Base-by-base conservation (phyloP, 192 early-diverging fungal species). In the Backusella mclennaniae region DNA sequence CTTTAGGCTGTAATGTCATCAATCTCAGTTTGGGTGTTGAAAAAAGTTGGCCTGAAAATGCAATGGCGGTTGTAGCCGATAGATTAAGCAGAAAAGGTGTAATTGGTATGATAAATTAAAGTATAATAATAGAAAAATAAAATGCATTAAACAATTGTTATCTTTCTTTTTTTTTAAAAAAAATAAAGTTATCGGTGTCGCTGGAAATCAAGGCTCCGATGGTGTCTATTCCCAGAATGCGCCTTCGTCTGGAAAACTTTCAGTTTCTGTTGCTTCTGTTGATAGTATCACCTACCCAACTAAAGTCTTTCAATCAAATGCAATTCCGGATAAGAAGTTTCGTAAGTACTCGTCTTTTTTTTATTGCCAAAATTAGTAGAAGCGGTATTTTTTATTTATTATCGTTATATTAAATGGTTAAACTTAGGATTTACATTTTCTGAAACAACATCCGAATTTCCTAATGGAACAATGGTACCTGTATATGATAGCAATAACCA, bases 21-120 rank as follows among this genome's bases (percentile, higher is more conserved):
- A 96, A 93, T 86, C 82, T 96, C 71, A 94, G 92, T 46, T 79
- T 96, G 71, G 96, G 95, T 73, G 92, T 89, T 12, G 86, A 88
- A 29, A 83, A 82, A 75, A 86, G 82, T 41, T 89, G 86, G 88
- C 82, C 83, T 69, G 92, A 92, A 49, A 83, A 88, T 49, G 87
- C 91, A n/a, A 78, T 89, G 53, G 85, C 89, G 11, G 82, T 87
- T 7, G 88, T 92, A 0, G 89, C 90, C 44, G 85, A 88, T 39
- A 74, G 74, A 23, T 78, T 93, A 29, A 44, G 80, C 36, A 59
- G 69, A 41, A 78, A 83, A 8, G 84, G 90, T 67, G 53, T 85
- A 8, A 66, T 84, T 14, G 67, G 77, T 80, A 77, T 56, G 56
- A 26, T 29, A 63, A 63, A 63, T 14, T 26, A 42, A 17, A 35